These are phyloP conservation scores for Chimonanthus salicifolius DNA, from an alignment of 164 flowering plant genomes.

Conservation along the genomic window DNA sequence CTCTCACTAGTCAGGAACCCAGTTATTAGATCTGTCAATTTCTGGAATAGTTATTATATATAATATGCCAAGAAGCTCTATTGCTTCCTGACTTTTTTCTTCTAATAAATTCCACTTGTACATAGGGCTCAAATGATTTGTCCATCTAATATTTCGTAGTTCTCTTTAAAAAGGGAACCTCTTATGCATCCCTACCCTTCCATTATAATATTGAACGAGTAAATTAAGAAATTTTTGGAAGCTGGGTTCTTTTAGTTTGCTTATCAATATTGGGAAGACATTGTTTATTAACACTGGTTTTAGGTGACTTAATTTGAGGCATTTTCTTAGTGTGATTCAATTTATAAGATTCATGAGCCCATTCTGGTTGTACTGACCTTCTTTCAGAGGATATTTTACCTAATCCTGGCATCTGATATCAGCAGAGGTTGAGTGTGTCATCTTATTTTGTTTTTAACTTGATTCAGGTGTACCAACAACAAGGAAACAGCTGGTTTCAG, in stretches of 20 bases:
- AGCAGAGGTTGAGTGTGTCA: background rate
- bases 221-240: background rate
- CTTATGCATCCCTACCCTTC: background rate
- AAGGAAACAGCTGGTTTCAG: constrained; percentile 16
- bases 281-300: background rate
- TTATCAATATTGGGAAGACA: background rate
- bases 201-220: background rate
- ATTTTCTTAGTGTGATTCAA: background rate
- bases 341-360: background rate
- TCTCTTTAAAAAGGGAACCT: no score
- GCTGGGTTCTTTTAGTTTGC: background rate
- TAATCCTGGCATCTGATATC: background rate
- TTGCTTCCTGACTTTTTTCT: background rate
- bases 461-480: constrained; percentile 29
- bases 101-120: background rate
- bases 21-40: no score
- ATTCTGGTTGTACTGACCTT: background rate
- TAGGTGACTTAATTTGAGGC: background rate
- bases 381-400: background rate
- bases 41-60: no score
- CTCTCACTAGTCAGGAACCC: no score
- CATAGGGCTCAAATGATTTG: no score
- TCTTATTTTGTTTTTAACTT: background rate
- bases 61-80: background rate
- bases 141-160: no score